Evolutionary conservation across 2,329 filamentous ascomycete species (phyloP).

Genomic region (Colletotrichum limetticola): DNA sequence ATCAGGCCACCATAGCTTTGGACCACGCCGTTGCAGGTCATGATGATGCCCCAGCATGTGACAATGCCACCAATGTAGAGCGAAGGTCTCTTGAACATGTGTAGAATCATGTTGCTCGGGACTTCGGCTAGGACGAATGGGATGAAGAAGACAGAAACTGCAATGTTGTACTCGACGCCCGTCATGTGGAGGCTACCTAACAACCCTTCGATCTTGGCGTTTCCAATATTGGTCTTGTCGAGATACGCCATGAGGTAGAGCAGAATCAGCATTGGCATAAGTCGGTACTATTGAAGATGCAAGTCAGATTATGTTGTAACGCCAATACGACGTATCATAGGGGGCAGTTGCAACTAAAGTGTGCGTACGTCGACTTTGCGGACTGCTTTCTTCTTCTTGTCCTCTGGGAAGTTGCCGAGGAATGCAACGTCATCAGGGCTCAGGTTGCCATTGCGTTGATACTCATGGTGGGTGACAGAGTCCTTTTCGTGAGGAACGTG

Average conservation of each 20-base stretch:
- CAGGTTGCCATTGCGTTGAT: conserved; percentile 30
- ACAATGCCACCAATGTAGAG: conserved; percentile 53
- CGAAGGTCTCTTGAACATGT: conserved; percentile 52
- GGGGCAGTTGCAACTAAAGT: not conserved
- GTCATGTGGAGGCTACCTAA: conserved; percentile 61
- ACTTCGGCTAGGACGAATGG: conserved; percentile 64
- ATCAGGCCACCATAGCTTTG: conserved; percentile 53
- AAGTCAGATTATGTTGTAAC: not conserved
- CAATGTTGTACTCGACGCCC: conserved; percentile 68
- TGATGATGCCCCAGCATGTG: conserved; percentile 49
- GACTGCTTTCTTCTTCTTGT: conserved; percentile 43
- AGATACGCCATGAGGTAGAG: conserved; percentile 45
- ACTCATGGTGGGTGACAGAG: conserved; percentile 39
- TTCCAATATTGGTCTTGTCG: conserved; percentile 53
- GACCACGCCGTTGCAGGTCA: conserved; percentile 49
- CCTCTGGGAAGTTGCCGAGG: conserved; percentile 42
- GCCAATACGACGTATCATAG: not conserved
- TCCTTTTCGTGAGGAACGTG: conserved; percentile 39
- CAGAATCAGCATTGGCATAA: conserved; percentile 44
- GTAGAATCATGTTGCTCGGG: conserved; percentile 52
- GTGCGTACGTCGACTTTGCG: conserved; percentile 43
- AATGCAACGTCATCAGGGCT: conserved; percentile 45
- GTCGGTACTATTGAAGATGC: conserved; percentile 35
- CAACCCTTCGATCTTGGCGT: conserved; percentile 65
- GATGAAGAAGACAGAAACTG: conserved; percentile 71